Evolutionary conservation across 2,329 filamentous ascomycete genomes (phyloP).

Genomic region (Colletotrichum gloeosporioides): DNA sequence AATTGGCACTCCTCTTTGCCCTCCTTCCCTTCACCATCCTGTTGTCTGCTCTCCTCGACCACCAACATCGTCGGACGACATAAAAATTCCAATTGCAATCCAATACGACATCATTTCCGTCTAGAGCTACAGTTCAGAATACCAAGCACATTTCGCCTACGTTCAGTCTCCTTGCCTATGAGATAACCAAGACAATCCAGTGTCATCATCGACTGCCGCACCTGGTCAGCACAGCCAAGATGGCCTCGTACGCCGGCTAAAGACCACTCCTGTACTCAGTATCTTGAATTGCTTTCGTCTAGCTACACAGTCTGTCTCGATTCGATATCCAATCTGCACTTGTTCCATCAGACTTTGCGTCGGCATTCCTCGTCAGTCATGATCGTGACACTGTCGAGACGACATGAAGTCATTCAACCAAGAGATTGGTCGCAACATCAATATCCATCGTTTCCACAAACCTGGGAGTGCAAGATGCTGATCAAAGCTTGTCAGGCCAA

Average conservation of each 20-base stretch:
- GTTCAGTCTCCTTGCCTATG: not conserved
- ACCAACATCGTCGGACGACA: not conserved
- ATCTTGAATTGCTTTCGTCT: not conserved
- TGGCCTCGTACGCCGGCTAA: not conserved
- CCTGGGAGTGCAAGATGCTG: not conserved
- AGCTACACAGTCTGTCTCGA: not conserved
- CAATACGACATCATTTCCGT: not conserved
- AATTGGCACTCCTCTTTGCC: not conserved
- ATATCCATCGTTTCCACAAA: not conserved
- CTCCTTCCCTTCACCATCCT: not conserved
- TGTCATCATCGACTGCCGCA: not conserved
- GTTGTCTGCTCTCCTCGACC: not conserved
- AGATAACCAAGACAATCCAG: not conserved
- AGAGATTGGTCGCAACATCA: not conserved
- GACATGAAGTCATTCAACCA: not conserved
- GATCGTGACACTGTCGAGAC: not conserved
- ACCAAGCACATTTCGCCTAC: fast-evolving
- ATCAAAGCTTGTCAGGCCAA: not conserved
- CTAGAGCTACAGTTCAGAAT: not conserved
- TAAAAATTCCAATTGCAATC: not conserved
- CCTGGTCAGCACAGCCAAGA: not conserved
- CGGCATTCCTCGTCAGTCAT: not conserved
- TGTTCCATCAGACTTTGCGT: not conserved
- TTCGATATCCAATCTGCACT: not conserved
- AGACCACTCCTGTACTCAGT: not conserved